phyloP scores from a whole-genome alignment of 169 alveolate genomes.

The Blepharisma undulans region DNA sequence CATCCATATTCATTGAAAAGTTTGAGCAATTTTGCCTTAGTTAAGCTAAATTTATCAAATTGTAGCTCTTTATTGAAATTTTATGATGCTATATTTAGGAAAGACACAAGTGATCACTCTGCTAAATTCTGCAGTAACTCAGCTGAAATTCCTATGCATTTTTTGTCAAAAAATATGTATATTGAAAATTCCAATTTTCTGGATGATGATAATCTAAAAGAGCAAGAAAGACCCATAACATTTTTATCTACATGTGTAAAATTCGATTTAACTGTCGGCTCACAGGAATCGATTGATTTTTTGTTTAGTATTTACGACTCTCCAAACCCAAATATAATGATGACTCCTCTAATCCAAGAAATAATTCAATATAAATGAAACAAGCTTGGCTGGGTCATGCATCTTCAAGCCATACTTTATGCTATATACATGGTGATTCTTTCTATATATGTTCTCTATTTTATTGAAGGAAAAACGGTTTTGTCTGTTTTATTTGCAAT shows the following conservation, averaged over 20 bases:
- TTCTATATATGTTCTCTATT: not conserved
- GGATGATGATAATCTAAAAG: not conserved
- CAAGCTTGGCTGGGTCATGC: not conserved
- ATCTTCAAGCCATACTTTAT: not conserved
- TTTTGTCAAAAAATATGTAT: not conserved
- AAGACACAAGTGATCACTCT: not conserved
- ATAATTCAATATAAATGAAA: not conserved
- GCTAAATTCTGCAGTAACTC: not conserved
- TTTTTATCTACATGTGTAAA: not conserved
- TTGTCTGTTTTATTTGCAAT: not conserved
- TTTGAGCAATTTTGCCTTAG: not conserved
- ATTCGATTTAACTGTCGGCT: not conserved
- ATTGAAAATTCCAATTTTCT: not conserved
- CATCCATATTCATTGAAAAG: not conserved
- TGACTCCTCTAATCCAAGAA: not conserved
- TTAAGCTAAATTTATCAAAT: not conserved
- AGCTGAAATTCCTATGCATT: not conserved
- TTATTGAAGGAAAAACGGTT: not conserved
- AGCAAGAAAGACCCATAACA: not conserved
- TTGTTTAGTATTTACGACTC: not conserved
- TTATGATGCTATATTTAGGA: not conserved
- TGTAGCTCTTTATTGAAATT: not conserved
- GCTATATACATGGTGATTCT: not conserved
- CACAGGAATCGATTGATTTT: not conserved
- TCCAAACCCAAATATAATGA: not conserved